phyloP scores from a whole-genome alignment of 495 filamentous ascomycete species.

The Xylaria cubensis region DNA sequence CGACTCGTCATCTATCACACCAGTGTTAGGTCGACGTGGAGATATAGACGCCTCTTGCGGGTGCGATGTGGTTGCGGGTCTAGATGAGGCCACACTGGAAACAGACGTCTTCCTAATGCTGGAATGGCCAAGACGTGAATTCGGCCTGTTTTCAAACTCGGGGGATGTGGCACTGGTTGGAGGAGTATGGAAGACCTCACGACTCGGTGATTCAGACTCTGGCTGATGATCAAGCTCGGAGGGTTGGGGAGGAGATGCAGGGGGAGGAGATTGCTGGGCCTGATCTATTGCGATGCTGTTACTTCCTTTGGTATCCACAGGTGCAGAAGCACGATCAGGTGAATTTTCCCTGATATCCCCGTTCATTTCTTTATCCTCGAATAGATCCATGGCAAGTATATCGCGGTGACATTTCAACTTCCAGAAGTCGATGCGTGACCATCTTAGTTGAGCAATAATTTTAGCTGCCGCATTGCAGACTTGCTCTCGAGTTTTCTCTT shows the following conservation, averaged over 20 bases:
- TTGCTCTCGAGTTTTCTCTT: slow-evolving; percentile 83
- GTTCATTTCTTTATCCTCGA: slow-evolving; percentile 67
- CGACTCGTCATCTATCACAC: slow-evolving; percentile 48
- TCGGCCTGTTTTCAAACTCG: slow-evolving; percentile 60
- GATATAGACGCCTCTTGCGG: slow-evolving; percentile 42
- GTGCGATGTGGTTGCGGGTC: slow-evolving; percentile 37
- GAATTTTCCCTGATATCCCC: slow-evolving; percentile 41
- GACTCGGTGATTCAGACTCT: slow-evolving; percentile 45
- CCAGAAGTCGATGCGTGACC: slow-evolving; percentile 93
- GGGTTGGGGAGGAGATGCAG: slow-evolving; percentile 39
- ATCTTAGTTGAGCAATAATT: slow-evolving; percentile 88
- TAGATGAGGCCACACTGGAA: slow-evolving; percentile 50
- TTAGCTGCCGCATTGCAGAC: slow-evolving; percentile 83
- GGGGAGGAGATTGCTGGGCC: slow-evolving; percentile 42
- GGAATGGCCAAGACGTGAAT: slow-evolving; percentile 46
- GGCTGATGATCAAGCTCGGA: slow-evolving; percentile 37
- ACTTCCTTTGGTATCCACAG: slow-evolving; percentile 41
- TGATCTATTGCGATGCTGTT: slow-evolving; percentile 34
- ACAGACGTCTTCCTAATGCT: slow-evolving; percentile 49
- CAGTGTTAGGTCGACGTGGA: slow-evolving; percentile 36
- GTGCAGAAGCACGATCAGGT: slow-evolving; percentile 33
- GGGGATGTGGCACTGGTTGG: slow-evolving; percentile 52
- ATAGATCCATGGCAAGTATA: slow-evolving; percentile 82
- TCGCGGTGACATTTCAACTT: slow-evolving; percentile 88
- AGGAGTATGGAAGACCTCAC: slow-evolving; percentile 55